Evolutionary conservation across 1,139 yeast genomes (phyloP).

Genomic region (Candida tropicalis): DNA sequence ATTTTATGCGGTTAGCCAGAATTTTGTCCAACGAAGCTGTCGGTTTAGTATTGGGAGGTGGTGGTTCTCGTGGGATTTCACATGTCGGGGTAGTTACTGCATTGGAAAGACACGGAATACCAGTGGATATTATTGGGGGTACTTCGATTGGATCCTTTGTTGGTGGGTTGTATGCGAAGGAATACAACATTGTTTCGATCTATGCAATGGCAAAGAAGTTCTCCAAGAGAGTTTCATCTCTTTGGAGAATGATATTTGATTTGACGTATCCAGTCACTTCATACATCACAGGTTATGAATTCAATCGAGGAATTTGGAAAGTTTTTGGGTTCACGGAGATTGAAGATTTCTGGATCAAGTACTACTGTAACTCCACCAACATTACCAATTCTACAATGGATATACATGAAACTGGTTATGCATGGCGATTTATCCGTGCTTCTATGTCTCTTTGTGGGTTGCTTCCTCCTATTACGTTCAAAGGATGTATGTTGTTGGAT

Average conservation of each 20-base stretch:
- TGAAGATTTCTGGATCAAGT: conserved; percentile 94
- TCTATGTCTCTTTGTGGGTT: conserved; percentile 97
- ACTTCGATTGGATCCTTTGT: conserved; percentile 96
- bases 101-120: conserved; percentile 90
- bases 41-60: conserved; percentile 94
- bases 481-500: conserved; percentile 91
- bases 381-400: conserved; percentile 96
- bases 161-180: conserved; percentile 93
- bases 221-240: conserved; percentile 76
- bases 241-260: conserved; percentile 85
- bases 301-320: conserved; percentile 96
- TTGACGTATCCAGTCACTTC: conserved; percentile 93
- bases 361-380: conserved; percentile 91
- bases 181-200: conserved; percentile 86
- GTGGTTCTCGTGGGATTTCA: conserved; percentile 94
- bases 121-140: conserved; percentile 93
- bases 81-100: conserved; percentile 94
- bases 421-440: conserved; percentile 95
- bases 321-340: conserved; percentile 89
- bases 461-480: conserved; percentile 84
- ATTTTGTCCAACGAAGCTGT: conserved; percentile 90
- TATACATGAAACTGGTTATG: conserved; percentile 86
- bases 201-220: conserved; percentile 90
- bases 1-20: conserved; percentile 86
- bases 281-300: conserved; percentile 95